A percentile compares a stretch with the other conserved stretches of the same genome.
These are phyloP conservation scores for Yamadazyma blattariae DNA, from an alignment of 1,139 yeast species.

Conservation along the genomic window DNA sequence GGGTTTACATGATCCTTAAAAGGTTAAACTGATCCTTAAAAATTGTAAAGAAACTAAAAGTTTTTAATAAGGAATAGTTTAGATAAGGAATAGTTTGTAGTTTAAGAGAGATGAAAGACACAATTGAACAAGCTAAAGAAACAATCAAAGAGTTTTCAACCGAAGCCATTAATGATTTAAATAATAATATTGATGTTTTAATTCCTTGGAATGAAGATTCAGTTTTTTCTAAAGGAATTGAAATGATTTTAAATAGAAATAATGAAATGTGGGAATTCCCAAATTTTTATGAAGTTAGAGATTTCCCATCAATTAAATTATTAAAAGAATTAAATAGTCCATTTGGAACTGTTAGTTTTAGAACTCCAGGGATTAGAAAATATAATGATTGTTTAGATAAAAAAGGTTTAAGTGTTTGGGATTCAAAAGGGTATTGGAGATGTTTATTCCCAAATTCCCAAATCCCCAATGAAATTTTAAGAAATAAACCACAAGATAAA, in stretches of 20 bases:
- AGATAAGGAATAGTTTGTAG: too few species aligned
- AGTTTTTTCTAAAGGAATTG: conserved; percentile 3
- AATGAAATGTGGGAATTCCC: conserved; percentile 12
- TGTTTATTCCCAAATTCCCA: conserved; percentile 71
- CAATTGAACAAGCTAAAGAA: conserved; percentile 11
- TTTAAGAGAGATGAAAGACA: conserved; percentile 5
- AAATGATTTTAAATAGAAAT: conserved; percentile 4
- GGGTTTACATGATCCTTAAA: too few species aligned
- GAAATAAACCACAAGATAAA: conserved; percentile 23
- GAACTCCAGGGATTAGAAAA: conserved; percentile 59
- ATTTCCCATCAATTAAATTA: not conserved
- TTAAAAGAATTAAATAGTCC: conserved; percentile 19
- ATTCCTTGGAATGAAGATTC: conserved; percentile 13
- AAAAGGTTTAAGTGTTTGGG: conserved; percentile 77
- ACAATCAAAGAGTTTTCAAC: conserved; percentile 13
- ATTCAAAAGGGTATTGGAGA: conserved; percentile 77
- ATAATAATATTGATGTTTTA: conserved; percentile 21
- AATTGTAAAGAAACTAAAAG: too few species aligned
- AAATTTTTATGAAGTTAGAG: conserved; percentile 5
- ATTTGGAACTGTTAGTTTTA: conserved; percentile 53
- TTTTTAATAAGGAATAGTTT: too few species aligned
- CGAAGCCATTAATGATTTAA: conserved; percentile 15
- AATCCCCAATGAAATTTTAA: conserved; percentile 34
- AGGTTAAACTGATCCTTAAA: too few species aligned
- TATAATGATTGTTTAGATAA: conserved; percentile 62